phyloP scores from a whole-genome alignment of 1,284 basidiomycete species.

The Ceratorhiza oryzae-sativae region DNA sequence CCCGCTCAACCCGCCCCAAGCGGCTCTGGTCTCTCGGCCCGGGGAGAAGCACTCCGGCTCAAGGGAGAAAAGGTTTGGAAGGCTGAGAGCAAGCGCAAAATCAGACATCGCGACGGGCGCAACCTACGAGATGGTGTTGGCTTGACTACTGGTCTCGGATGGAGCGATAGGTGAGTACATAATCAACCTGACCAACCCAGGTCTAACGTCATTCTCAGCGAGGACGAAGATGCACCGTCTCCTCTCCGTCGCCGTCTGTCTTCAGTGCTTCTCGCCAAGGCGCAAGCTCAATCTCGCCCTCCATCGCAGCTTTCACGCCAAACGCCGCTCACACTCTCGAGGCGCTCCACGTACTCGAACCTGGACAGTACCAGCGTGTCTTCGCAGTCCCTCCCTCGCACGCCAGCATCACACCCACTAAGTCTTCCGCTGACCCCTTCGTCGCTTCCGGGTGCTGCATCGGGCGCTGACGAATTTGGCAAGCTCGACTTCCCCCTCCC shows the following conservation, averaged over 20 bases:
- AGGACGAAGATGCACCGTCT: slow-evolving; percentile 82
- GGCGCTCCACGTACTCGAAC: slow-evolving; percentile 20
- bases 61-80: slow-evolving; percentile 41
- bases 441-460: slow-evolving; percentile 23
- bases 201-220: slow-evolving; percentile 54
- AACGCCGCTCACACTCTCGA: slow-evolving; percentile 2
- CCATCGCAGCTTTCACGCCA: slow-evolving; percentile 23
- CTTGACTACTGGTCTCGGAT: slow-evolving; percentile 79
- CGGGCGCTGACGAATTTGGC: slow-evolving; percentile 19
- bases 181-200: not conserved
- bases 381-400: slow-evolving; percentile 19
- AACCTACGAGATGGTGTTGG: slow-evolving; percentile 73
- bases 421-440: slow-evolving; percentile 24
- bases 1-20: not conserved
- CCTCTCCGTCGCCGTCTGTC: slow-evolving; percentile 71
- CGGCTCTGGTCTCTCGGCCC: not conserved
- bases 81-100: slow-evolving; percentile 66
- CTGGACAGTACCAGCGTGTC: slow-evolving; percentile 32
- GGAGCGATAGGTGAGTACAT: slow-evolving; percentile 74
- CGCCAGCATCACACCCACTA: slow-evolving; percentile 15
- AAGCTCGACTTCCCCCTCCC: slow-evolving; percentile 35
- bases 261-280: slow-evolving; percentile 39
- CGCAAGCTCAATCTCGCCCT: slow-evolving; percentile 31
- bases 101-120: slow-evolving; percentile 74
- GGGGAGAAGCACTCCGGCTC: slow-evolving; percentile 9